Percentiles rank a stretch among this genome's conserved stretches.
Evolutionary conservation across 768 basidiomycete species (phyloP).

Genomic region (Termitomyces sp.): DNA sequence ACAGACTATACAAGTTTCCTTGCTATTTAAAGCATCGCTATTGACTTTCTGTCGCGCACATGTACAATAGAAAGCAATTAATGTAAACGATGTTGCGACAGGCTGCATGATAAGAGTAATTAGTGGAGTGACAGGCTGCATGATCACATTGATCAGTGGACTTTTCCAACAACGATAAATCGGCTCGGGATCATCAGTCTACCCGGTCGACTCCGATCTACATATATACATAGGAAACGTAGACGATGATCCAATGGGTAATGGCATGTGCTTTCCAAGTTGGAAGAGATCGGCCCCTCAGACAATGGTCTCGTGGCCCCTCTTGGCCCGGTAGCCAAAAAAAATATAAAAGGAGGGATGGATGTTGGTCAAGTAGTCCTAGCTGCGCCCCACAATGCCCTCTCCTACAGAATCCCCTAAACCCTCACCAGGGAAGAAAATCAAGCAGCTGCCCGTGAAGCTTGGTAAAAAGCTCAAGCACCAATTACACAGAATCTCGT

Average conservation of each 20-base stretch:
- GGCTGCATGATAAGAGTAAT: too few species aligned
- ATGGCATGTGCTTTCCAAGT: conserved; percentile 4
- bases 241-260: not conserved
- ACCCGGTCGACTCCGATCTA: not conserved
- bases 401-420: conserved; percentile 8
- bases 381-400: conserved; percentile 7
- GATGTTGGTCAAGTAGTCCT: not conserved
- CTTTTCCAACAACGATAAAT: not conserved
- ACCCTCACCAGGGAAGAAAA: conserved; percentile 12
- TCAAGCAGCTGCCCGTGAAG: conserved; percentile 17
- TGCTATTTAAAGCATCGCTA: conserved; percentile 15
- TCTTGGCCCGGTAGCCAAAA: conserved; percentile 3
- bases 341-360: conserved; percentile 13
- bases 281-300: not conserved
- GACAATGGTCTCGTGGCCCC: not conserved
- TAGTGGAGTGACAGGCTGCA: too few species aligned
- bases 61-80: not conserved
- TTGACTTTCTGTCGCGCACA: conserved; percentile 15
- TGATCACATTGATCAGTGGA: too few species aligned
- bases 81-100: too few species aligned
- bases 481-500: conserved; percentile 10
- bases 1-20: conserved; percentile 2
- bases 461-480: conserved; percentile 19
- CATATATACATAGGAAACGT: not conserved
- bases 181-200: conserved; percentile 1